Evolutionary conservation across 345 rosid species (phyloP), one percentile per base, ranked within the genome.

Genomic region (Eucalyptus sp.): DNA sequence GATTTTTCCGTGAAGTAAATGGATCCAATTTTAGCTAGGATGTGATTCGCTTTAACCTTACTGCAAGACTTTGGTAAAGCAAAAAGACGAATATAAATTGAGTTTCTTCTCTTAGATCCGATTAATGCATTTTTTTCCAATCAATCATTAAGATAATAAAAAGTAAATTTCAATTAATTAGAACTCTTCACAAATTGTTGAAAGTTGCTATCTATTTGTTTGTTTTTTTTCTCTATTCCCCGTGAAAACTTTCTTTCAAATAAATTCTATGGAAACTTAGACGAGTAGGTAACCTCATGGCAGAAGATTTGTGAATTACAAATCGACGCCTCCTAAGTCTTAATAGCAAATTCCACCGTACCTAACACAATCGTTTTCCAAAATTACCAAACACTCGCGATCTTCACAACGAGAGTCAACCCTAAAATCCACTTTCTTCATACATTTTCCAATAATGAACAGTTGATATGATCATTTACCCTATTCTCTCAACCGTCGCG

Each of bases 51-150:
- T 68, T 31, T 33, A 37, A 71, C 81, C 12, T 33, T 33, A 52
- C 0, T 3, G 25, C 2, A 1, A 52, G 58, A 52, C 10, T 20
- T 52, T 22, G 7, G 22, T 37, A 33, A 71, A 33, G 81, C 13
- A 71, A 71, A 71, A 20, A 17, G 81, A 18, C 24, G 14, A 17
- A 18, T 71, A 18, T 37, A 5, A 68, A 76, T 10, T 20, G 48
- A 10, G 46, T 37, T 76, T 41, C 48, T 12, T 11, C 48, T 41
- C 48, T 10, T 41, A 2, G 48, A 76, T 37, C 1, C 20, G 5
- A 37, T 52, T 52, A 52, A 52, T 52, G 10, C 10, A 20, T 76
- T 41, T 41, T 43, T 76, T 76, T 37, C 12, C 48, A 37, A 76
- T 25, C 48, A 20, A 37, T 41, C 27, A 5, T 37, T 18, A 37